A percentile compares a stretch with the other conserved stretches of the same genome.
These are phyloP conservation scores for Thelonectria rubi DNA, from an alignment of 2,329 filamentous ascomycete species.

Conservation along the genomic window DNA sequence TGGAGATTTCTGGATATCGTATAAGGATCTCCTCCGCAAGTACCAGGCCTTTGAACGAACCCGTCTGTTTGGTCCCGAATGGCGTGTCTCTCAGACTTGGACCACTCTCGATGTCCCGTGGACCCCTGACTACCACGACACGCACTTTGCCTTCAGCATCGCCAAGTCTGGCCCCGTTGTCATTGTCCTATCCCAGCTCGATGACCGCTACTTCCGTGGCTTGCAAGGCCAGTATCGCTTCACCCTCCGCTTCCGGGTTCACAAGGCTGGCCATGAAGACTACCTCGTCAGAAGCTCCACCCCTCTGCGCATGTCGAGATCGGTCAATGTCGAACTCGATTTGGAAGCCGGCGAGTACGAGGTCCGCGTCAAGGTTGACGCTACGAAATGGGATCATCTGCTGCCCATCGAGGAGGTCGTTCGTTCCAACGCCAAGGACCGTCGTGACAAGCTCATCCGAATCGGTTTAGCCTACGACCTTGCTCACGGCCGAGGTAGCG, in stretches of 20 bases:
- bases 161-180: slow-evolving; percentile 60
- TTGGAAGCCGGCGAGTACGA: slow-evolving; percentile 80
- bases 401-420: slow-evolving; percentile 72
- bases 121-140: slow-evolving; percentile 63
- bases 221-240: slow-evolving; percentile 66
- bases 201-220: slow-evolving; percentile 65
- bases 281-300: slow-evolving; percentile 64
- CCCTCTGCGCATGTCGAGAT: slow-evolving; percentile 71
- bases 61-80: slow-evolving; percentile 64
- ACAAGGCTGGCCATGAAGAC: slow-evolving; percentile 59
- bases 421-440: slow-evolving; percentile 66
- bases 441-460: slow-evolving; percentile 76
- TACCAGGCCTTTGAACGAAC: slow-evolving; percentile 68
- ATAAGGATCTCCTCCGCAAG: slow-evolving; percentile 66
- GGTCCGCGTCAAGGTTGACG: slow-evolving; percentile 78
- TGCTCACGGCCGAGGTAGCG: slow-evolving; percentile 71
- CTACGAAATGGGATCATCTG: slow-evolving; percentile 63
- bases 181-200: slow-evolving; percentile 65
- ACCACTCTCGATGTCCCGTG: slow-evolving; percentile 64
- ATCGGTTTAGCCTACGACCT: slow-evolving; percentile 77
- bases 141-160: slow-evolving; percentile 61
- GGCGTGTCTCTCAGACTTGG: slow-evolving; percentile 59
- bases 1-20: slow-evolving; percentile 71
- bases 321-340: slow-evolving; percentile 79
- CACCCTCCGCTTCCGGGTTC: slow-evolving; percentile 63